A percentile compares a stretch with the other conserved stretches of the same genome.
These are phyloP conservation scores for Solanum phureja DNA, from an alignment of 257 asterid genomes.

Conservation along the genomic window DNA sequence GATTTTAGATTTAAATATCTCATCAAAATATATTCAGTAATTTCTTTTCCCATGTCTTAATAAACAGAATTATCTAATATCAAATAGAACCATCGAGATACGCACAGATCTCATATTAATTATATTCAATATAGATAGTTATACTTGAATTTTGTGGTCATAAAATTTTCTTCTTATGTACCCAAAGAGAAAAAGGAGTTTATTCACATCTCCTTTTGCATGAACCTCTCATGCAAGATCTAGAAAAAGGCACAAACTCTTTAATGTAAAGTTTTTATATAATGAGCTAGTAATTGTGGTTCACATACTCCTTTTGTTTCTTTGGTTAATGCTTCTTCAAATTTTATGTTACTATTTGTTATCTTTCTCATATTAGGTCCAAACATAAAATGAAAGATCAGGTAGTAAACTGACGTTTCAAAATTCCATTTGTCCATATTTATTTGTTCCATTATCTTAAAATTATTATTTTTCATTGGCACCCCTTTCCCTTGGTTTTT, in stretches of 20 bases:
- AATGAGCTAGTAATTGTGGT: background rate
- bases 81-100: background rate
- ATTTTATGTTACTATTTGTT: background rate
- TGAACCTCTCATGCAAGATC: background rate
- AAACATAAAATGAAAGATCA: background rate
- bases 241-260: background rate
- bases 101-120: too few species aligned
- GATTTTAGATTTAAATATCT: background rate
- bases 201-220: background rate
- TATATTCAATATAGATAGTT: too few species aligned
- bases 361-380: background rate
- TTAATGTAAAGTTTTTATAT: background rate
- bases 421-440: background rate
- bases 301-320: background rate
- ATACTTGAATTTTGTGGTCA: background rate
- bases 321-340: background rate
- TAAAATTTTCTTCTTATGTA: background rate
- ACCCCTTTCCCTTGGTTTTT: background rate
- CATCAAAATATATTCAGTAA: accelerated
- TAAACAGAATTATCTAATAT: background rate
- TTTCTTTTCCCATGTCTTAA: background rate
- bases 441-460: background rate
- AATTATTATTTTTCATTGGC: background rate
- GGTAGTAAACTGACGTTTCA: background rate
- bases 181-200: background rate